A percentile compares a stretch with the other conserved stretches of the same genome.
phyloP scores from a whole-genome alignment of 495 filamentous ascomycete species.

The Penicillium goetzii region DNA sequence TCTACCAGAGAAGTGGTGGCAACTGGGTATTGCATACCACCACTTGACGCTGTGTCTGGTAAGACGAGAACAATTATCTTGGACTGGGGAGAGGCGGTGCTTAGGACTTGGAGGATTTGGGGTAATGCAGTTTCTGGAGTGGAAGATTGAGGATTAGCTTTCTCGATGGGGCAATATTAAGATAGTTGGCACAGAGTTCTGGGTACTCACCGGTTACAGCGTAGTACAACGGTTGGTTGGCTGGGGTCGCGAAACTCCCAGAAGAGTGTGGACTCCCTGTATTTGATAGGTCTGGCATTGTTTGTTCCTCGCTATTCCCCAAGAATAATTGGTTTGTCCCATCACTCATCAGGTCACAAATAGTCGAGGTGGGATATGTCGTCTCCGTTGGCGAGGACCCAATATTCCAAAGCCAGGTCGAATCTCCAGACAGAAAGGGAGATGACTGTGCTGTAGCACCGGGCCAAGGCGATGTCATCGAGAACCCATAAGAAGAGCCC shows the following conservation, averaged over 20 bases:
- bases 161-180: not conserved
- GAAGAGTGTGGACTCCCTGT: not conserved
- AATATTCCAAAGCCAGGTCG: not conserved
- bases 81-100: conserved; percentile 22
- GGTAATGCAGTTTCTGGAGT: conserved; percentile 26
- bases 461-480: not conserved
- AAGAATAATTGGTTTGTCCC: not conserved
- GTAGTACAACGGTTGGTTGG: conserved; percentile 26
- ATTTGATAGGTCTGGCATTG: conserved; percentile 5
- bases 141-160: not conserved
- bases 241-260: not conserved
- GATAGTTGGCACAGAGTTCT: not conserved
- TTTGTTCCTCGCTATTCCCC: not conserved
- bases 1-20: not conserved
- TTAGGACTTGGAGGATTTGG: conserved; percentile 28
- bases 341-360: not conserved
- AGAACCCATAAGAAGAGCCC: not conserved
- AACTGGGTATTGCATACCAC: not conserved
- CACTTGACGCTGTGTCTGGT: conserved; percentile 7
- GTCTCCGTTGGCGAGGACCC: not conserved
- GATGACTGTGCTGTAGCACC: not conserved
- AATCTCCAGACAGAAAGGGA: not conserved
- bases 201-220: conserved; percentile 25
- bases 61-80: conserved; percentile 28
- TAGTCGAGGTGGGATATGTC: not conserved